Percentiles rank a stretch among this genome's conserved stretches.
Conservation (phyloP, 768 basidiomycete species). For the Tylopilus plumbeoviolaceoides region DNA sequence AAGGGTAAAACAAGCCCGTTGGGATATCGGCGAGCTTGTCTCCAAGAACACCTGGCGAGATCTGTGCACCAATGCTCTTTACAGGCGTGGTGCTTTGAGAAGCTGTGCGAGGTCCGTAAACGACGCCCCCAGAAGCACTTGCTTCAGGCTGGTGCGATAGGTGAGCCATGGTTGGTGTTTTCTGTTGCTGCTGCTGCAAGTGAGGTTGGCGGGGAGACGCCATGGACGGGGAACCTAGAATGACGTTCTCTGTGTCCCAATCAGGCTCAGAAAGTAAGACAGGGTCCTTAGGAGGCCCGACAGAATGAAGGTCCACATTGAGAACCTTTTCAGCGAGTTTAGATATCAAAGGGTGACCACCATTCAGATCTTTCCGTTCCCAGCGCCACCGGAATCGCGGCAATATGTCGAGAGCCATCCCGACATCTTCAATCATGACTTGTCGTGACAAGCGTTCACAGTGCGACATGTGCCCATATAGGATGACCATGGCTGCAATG, state of each 20-base stretch:
- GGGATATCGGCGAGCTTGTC: constrained; percentile 62
- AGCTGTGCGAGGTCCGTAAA: constrained; percentile 28
- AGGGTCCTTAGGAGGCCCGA: constrained; percentile 38
- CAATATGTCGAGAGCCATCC: constrained; percentile 84
- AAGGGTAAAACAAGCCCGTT: constrained; percentile 69
- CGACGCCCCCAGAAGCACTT: constrained; percentile 12
- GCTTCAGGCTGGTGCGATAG: constrained; percentile 32
- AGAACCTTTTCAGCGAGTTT: constrained; percentile 80
- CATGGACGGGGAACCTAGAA: constrained; percentile 25
- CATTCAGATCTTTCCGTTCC: constrained; percentile 79
- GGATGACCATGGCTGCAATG: constrained; percentile 87
- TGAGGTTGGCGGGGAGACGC: constrained; percentile 26
- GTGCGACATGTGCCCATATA: constrained; percentile 81
- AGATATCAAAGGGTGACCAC: constrained; percentile 80
- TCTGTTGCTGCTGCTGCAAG: constrained; percentile 29
- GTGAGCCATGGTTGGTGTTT: constrained; percentile 36
- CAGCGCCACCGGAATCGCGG: constrained; percentile 90
- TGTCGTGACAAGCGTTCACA: constrained; percentile 62
- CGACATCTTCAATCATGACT: constrained; percentile 75
- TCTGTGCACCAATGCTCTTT: constrained; percentile 19
- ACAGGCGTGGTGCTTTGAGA: constrained; percentile 30
- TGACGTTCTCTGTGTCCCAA: constrained; percentile 41
- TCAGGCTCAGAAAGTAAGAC: constrained; percentile 41
- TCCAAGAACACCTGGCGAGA: constrained; percentile 21
- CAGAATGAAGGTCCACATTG: constrained; percentile 63